Evolutionary conservation across 441 rosid species (phyloP).

Genomic region (Brassica hybrid): DNA sequence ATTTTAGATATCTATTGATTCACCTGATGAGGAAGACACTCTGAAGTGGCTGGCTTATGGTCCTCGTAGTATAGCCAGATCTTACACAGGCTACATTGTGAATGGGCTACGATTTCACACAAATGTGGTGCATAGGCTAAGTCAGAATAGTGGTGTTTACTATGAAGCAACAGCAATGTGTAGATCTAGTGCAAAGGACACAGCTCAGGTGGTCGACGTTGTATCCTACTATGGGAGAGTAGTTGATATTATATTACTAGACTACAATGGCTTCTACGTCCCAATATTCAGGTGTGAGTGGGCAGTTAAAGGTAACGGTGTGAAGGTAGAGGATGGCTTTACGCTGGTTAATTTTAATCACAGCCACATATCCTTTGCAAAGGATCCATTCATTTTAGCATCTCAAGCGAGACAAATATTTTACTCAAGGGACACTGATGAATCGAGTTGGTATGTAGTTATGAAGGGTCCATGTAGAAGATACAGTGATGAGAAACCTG

Average conservation of each 20-base stretch:
- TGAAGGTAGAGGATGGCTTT: no score
- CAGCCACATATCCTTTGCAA: no score
- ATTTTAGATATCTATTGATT: not conserved
- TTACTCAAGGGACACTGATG: no score
- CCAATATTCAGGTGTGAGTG: no score
- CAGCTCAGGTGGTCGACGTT: not conserved
- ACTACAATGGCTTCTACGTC: no score
- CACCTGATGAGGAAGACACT: not conserved
- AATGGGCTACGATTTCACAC: no score
- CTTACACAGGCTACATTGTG: no score
- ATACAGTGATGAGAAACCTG: not conserved
- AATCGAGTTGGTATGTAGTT: not conserved
- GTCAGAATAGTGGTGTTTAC: not conserved
- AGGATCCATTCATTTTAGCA: constrained; percentile 28
- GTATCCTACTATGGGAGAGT: not conserved
- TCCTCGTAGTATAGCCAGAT: no score
- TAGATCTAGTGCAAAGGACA: not conserved
- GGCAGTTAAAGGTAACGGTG: no score
- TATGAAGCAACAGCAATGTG: not conserved
- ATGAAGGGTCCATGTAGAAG: not conserved
- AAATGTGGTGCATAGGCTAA: no score
- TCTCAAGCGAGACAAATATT: not conserved
- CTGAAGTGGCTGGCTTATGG: not conserved
- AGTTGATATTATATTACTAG: no score
- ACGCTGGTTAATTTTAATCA: no score